These are phyloP conservation scores for Auricularia heimuer DNA, from an alignment of 768 basidiomycete species.

Conservation along the genomic window DNA sequence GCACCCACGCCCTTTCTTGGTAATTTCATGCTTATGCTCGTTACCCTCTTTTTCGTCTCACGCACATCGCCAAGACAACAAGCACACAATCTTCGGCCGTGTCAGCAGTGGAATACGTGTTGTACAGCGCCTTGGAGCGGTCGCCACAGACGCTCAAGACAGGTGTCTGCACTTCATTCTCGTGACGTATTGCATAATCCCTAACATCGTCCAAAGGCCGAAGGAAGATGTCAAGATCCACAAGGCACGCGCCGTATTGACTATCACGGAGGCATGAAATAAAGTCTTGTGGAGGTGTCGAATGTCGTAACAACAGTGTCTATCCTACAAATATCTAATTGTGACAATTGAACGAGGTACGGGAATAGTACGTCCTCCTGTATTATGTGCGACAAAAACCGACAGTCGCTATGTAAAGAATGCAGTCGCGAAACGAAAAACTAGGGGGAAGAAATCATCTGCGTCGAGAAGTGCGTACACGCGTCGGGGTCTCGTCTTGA, in stretches of 20 bases:
- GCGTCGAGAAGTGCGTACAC: background rate
- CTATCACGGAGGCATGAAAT: background rate
- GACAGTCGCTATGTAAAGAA: too few species aligned
- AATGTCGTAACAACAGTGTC: background rate
- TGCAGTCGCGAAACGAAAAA: too few species aligned
- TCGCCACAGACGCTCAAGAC: slow-evolving; percentile 82
- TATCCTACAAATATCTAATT: too few species aligned
- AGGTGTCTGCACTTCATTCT: slow-evolving; percentile 36
- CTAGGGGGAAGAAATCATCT: background rate
- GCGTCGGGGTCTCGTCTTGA: background rate
- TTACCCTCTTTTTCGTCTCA: background rate
- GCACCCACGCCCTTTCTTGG: slow-evolving; percentile 67
- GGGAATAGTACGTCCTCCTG: too few species aligned
- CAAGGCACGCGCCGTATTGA: slow-evolving; percentile 44
- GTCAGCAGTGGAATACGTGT: slow-evolving; percentile 88
- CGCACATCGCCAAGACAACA: slow-evolving; percentile 38
- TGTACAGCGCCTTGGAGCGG: slow-evolving; percentile 82
- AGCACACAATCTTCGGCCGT: slow-evolving; percentile 86
- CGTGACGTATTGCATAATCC: background rate
- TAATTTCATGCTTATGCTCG: background rate
- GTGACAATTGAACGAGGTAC: too few species aligned
- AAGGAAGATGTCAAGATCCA: slow-evolving; percentile 86
- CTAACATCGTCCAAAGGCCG: slow-evolving; percentile 23
- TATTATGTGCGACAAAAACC: too few species aligned
- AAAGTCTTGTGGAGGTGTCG: background rate